phyloP scores from a whole-genome alignment of 73 alveolate genomes.

The Blepharisma japonicum region DNA sequence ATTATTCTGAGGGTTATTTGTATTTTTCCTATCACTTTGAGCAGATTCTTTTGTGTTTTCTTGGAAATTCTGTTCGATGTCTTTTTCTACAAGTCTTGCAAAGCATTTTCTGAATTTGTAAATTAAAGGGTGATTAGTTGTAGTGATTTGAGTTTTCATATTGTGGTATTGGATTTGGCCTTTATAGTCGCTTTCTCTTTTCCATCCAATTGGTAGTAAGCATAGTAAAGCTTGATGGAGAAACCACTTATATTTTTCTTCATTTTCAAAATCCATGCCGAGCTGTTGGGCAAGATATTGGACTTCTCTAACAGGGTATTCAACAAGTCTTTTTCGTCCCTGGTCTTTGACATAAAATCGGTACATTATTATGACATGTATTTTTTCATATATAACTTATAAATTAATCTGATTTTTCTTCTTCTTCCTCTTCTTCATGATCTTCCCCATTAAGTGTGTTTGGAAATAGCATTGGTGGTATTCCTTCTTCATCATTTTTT shows the following conservation, averaged over 20 bases:
- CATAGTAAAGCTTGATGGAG: conserved; percentile 13
- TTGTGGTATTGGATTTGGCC: conserved; percentile 22
- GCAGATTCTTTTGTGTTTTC: background rate
- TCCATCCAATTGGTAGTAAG: conserved; percentile 30
- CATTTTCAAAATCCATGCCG: conserved; percentile 18
- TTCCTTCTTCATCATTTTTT: conserved; percentile 40
- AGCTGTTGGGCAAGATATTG: background rate
- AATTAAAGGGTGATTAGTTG: conserved; percentile 22
- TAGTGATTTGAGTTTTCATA: conserved; percentile 14
- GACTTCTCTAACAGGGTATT: conserved; percentile 12
- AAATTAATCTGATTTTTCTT: too few relatives aligned
- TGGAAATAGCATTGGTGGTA: background rate
- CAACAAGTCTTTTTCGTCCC: background rate
- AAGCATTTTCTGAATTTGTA: conserved; percentile 21
- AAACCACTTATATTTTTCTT: conserved; percentile 27
- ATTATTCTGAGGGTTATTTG: background rate
- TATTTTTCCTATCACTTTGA: background rate
- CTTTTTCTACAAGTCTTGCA: conserved; percentile 4
- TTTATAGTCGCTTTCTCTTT: conserved; percentile 23
- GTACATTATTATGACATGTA: background rate
- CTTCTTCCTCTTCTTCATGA: too few relatives aligned
- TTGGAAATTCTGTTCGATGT: background rate
- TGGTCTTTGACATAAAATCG: conserved; percentile 27
- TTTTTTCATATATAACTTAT: too few relatives aligned
- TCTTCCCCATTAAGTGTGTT: too few relatives aligned